These are phyloP conservation scores for Persicaria tinctoria DNA, from an alignment of 148 eudicot species.

Conservation along the genomic window DNA sequence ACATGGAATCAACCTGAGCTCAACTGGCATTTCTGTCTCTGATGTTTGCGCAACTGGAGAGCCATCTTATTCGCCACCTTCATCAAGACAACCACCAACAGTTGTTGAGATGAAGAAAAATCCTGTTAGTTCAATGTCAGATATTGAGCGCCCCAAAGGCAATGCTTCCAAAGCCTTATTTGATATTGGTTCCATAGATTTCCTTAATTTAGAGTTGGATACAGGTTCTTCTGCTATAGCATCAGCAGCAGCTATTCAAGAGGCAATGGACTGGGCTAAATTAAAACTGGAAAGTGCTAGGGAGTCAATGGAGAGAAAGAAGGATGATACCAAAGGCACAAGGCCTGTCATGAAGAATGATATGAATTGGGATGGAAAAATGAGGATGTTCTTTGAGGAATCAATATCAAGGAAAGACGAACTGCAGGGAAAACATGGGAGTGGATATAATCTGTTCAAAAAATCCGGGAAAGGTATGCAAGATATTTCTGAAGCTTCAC, in stretches of 20 bases:
- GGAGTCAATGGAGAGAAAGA: conserved; percentile 44
- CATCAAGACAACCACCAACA: conserved; percentile 48
- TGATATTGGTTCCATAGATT: conserved; percentile 38
- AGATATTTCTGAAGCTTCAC: conserved; percentile 15
- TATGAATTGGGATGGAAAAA: not conserved
- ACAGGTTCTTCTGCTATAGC: conserved; percentile 34
- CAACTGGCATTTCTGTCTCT: conserved; percentile 38
- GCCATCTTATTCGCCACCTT: conserved; percentile 59
- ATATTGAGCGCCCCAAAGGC: conserved; percentile 34
- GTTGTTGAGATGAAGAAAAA: conserved; percentile 25
- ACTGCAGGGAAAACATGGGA: conserved; percentile 20
- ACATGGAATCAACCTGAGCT: conserved; percentile 19
- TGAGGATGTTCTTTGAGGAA: not conserved
- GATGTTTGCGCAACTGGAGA: conserved; percentile 49
- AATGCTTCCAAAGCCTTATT: conserved; percentile 29
- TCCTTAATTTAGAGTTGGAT: conserved; percentile 65
- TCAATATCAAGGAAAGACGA: not conserved
- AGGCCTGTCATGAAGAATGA: not conserved
- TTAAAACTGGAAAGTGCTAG: conserved; percentile 49
- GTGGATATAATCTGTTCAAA: conserved; percentile 21
- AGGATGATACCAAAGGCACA: conserved; percentile 22
- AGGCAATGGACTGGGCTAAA: conserved; percentile 63
- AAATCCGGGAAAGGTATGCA: conserved; percentile 26
- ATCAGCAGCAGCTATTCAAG: conserved; percentile 55
- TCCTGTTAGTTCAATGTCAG: conserved; percentile 21